These are phyloP conservation scores for Eimeria necatrix DNA, from an alignment of 169 alveolate species.

Conservation along the genomic window DNA sequence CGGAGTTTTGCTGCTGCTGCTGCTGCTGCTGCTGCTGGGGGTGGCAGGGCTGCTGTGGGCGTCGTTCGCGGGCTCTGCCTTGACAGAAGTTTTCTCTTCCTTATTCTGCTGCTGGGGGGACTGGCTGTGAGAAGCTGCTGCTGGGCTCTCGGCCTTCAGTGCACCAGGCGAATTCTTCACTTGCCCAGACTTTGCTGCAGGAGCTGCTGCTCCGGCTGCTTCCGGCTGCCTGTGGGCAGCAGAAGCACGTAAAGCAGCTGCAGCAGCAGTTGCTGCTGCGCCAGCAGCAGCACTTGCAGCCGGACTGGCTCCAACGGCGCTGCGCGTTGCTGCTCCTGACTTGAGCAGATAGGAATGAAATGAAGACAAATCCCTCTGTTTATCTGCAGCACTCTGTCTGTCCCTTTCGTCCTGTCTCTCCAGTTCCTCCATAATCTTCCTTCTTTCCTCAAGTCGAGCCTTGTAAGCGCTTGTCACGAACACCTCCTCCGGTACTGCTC, in stretches of 20 bases:
- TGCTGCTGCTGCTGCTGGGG: slow-evolving; percentile 10
- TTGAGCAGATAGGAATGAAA: slow-evolving; percentile 69
- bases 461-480: slow-evolving; percentile 63
- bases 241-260: neutral
- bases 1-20: neutral
- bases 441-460: slow-evolving; percentile 56
- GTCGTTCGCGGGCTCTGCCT: neutral
- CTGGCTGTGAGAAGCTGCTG: slow-evolving; percentile 8
- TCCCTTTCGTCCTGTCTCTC: slow-evolving; percentile 64
- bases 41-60: neutral
- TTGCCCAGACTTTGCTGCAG: neutral
- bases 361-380: slow-evolving; percentile 46
- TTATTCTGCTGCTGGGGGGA: neutral
- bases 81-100: neutral
- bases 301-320: slow-evolving; percentile 15
- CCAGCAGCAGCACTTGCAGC: slow-evolving; percentile 45
- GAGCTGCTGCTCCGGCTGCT: neutral
- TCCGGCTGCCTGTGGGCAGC: neutral
- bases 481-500: slow-evolving; percentile 11
- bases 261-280: slow-evolving; percentile 49
- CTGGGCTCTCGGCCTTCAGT: neutral
- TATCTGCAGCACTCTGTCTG: slow-evolving; percentile 5
- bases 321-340: slow-evolving; percentile 63
- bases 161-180: neutral
- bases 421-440: slow-evolving; percentile 26